These are phyloP conservation scores for Bipolaris cookei DNA, from an alignment of 2,329 filamentous ascomycete genomes.

Conservation along the genomic window DNA sequence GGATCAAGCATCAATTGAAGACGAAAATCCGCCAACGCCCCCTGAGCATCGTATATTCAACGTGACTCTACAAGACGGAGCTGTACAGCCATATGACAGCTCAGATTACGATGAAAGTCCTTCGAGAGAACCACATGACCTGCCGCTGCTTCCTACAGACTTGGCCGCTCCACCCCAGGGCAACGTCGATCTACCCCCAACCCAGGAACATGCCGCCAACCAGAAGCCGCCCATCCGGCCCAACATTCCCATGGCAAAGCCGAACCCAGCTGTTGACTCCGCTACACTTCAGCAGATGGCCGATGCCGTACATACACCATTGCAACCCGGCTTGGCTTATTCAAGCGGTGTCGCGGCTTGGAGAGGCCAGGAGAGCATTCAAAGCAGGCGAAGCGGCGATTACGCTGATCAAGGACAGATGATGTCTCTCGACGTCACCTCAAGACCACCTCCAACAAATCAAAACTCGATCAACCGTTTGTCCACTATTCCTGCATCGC, in stretches of 20 bases:
- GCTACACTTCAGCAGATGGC: conserved; percentile 82
- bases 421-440: conserved; percentile 51
- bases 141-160: conserved; percentile 46
- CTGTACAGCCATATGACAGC: conserved; percentile 32
- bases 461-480: conserved; percentile 46
- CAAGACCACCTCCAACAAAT: conserved; percentile 64
- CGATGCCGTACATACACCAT: conserved; percentile 66
- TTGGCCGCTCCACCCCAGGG: conserved; percentile 63
- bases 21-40: conserved; percentile 50
- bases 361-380: conserved; percentile 41
- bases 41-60: conserved; percentile 47
- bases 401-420: conserved; percentile 29
- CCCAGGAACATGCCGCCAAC: conserved; percentile 77
- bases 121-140: conserved; percentile 33
- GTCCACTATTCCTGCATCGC: conserved; percentile 56
- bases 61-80: conserved; percentile 24
- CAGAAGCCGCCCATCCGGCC: conserved; percentile 72
- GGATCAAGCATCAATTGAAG: conserved; percentile 39
- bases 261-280: conserved; percentile 82
- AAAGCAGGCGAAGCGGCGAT: conserved; percentile 43
- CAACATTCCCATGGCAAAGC: conserved; percentile 76
- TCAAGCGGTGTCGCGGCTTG: conserved; percentile 52
- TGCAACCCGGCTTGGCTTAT: conserved; percentile 43
- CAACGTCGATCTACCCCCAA: conserved; percentile 78
- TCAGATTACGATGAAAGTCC: conserved; percentile 42